phyloP scores from a whole-genome alignment of 306 rosid species.

The Sesbania bispinosa region DNA sequence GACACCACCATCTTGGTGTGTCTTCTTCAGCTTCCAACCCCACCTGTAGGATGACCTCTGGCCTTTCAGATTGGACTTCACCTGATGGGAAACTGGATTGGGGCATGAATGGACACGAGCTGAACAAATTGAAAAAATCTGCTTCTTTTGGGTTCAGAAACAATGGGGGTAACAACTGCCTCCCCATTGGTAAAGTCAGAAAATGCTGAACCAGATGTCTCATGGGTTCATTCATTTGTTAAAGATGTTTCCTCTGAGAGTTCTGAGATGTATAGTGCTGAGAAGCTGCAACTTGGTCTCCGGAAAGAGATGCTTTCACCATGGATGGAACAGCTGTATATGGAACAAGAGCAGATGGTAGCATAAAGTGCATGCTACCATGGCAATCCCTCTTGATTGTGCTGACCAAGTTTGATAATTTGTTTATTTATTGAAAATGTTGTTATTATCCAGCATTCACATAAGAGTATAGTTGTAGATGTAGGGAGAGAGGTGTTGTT shows the following conservation, averaged over 20 bases:
- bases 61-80: conserved; percentile 68
- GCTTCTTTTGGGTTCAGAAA: conserved; percentile 63
- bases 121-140: conserved; percentile 62
- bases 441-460: too few relatives aligned
- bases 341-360: conserved; percentile 70
- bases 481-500: too few relatives aligned
- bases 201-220: conserved; percentile 53
- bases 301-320: too few relatives aligned
- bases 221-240: conserved; percentile 77
- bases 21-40: too few relatives aligned
- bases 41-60: too few relatives aligned
- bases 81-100: conserved; percentile 74
- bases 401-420: too few relatives aligned
- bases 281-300: conserved; percentile 39
- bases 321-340: conserved; percentile 45
- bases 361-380: too few relatives aligned
- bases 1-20: too few relatives aligned
- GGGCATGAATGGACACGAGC: conserved; percentile 59
- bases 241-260: conserved; percentile 47
- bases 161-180: conserved; percentile 22
- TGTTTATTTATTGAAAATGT: too few relatives aligned
- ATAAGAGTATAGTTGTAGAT: too few relatives aligned
- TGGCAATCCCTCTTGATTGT: too few relatives aligned
- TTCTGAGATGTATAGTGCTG: conserved; percentile 29
- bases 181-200: not conserved